A percentile compares a stretch with the other conserved stretches of the same genome.
These are phyloP conservation scores for Ceratocystis huliohia DNA, from an alignment of 2,329 filamentous ascomycete genomes.

Conservation along the genomic window DNA sequence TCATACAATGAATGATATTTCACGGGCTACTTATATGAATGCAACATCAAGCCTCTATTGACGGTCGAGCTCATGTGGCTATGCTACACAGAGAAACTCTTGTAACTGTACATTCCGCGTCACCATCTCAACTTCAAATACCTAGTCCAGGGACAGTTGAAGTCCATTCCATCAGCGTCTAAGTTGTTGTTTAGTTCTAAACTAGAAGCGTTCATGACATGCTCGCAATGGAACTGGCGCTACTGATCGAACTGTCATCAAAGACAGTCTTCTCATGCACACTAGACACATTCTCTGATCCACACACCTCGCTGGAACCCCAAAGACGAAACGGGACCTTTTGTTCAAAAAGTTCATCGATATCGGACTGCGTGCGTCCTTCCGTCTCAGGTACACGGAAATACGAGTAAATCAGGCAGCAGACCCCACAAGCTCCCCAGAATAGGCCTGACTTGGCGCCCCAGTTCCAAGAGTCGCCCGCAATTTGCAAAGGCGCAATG, in stretches of 20 bases:
- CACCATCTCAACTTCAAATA: neutral
- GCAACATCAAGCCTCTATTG: neutral
- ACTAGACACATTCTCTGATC: neutral
- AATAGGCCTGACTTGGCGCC: conserved; percentile 31
- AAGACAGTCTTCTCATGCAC: conserved; percentile 7
- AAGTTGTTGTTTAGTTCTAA: neutral
- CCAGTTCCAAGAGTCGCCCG: conserved; percentile 29
- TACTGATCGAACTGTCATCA: conserved; percentile 9
- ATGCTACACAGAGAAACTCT: neutral
- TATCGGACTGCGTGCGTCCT: conserved; percentile 26
- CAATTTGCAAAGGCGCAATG: conserved; percentile 25
- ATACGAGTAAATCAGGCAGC: conserved; percentile 34
- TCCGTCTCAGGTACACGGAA: conserved; percentile 32
- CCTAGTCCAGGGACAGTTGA: neutral
- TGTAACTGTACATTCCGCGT: neutral
- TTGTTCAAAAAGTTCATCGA: conserved; percentile 27
- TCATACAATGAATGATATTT: neutral
- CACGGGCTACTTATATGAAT: neutral
- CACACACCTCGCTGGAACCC: conserved; percentile 3
- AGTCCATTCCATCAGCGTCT: neutral
- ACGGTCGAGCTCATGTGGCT: neutral
- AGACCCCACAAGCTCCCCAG: conserved; percentile 29
- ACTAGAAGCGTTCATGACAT: neutral
- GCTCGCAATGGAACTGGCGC: neutral
- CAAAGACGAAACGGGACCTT: conserved; percentile 15